Evolutionary conservation across 495 filamentous ascomycete species (phyloP).

Genomic region (Lophiostoma macrostomum): DNA sequence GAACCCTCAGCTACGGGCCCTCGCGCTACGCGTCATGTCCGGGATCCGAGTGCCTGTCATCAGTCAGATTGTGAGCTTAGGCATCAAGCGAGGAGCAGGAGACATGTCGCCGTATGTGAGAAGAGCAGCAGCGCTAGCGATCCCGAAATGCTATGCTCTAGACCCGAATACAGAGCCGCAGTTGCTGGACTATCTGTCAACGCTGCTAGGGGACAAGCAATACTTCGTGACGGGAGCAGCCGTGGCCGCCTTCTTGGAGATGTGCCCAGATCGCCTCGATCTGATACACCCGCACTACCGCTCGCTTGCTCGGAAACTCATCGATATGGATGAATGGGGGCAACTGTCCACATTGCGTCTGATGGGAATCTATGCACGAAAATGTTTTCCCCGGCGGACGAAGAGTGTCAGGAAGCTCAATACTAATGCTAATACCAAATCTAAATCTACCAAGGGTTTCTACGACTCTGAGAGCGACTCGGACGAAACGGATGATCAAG

Average conservation of each 20-base stretch:
- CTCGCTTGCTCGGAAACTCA: constrained; percentile 76
- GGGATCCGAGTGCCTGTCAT: constrained; percentile 97
- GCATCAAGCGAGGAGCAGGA: constrained; percentile 83
- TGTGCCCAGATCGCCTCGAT: constrained; percentile 82
- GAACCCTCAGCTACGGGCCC: constrained; percentile 82
- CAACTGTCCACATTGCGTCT: constrained; percentile 78
- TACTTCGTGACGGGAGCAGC: constrained; percentile 94
- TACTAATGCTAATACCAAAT: constrained; percentile 6
- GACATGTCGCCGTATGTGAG: constrained; percentile 95
- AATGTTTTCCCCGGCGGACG: constrained; percentile 78
- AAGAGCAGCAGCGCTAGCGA: constrained; percentile 89
- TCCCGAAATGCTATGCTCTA: constrained; percentile 94
- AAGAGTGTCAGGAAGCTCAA: constrained; percentile 51
- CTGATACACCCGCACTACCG: constrained; percentile 88
- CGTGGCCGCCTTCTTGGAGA: constrained; percentile 80
- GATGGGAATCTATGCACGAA: constrained; percentile 77
- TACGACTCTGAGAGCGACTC: constrained; percentile 57
- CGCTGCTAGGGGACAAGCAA: constrained; percentile 80
- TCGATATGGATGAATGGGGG: constrained; percentile 99
- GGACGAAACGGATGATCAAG: constrained; percentile 6
- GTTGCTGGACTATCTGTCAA: constrained; percentile 72
- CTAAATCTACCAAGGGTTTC: constrained; percentile 58
- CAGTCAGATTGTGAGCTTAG: constrained; percentile 94
- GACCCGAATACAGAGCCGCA: constrained; percentile 84
- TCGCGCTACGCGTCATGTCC: constrained; percentile 92